Base-by-base conservation (phyloP, 2,329 filamentous ascomycete genomes). In the Aspergillus brasiliensis region DNA sequence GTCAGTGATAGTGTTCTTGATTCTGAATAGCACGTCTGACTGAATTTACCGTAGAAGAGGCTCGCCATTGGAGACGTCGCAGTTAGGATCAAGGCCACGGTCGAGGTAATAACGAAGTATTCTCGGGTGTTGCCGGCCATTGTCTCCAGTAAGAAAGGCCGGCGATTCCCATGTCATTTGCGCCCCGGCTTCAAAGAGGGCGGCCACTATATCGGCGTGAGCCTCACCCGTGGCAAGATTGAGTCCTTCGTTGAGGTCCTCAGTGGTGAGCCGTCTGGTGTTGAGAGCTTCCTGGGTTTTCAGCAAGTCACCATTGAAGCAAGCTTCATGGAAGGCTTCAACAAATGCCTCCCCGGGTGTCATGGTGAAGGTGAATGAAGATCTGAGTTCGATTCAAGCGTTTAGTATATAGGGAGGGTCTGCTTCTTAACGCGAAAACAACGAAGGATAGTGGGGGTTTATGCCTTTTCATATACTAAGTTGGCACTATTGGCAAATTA, bases 121-220 rank as follows among this genome's bases (percentile, higher is more conserved):
- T 7, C 57, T 25, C 27, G 46, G 59, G 21, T 61, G 19, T 37
- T 63, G 62, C 38, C 48, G 53, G 15, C 52, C 34, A 7, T 57
- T 25, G 21, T 51, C 23, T 34, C 59, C 59, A 15, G 40, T 44
- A 21, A 59, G 48, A 23, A 23, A 27, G 7, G 11, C 38, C 34
- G 27, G 28, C 31, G 54, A 25, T n/a, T 27, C 13, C 15, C n/a
- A 1, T 19, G 61, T 37, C 11, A 59, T 44, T 25, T 38, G 38
- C 51, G 59, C 51, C 21, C 62, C 59, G 11, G 62, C 46, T 21
- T 61, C 38, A 40, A 63, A 61, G 11, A 63, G 57, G 10, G 57
- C 54, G 23, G 56, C 34, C 34, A 63, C 59, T n/a, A 61, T 57
- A 13, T 62, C 56, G 28, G 37, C n/a, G 48, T 61, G 51, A 34